Percentiles rank a stretch among this genome's conserved stretches.
These are phyloP conservation scores for Solanum bulbocastanum DNA, from an alignment of 257 asterid genomes.

Conservation along the genomic window DNA sequence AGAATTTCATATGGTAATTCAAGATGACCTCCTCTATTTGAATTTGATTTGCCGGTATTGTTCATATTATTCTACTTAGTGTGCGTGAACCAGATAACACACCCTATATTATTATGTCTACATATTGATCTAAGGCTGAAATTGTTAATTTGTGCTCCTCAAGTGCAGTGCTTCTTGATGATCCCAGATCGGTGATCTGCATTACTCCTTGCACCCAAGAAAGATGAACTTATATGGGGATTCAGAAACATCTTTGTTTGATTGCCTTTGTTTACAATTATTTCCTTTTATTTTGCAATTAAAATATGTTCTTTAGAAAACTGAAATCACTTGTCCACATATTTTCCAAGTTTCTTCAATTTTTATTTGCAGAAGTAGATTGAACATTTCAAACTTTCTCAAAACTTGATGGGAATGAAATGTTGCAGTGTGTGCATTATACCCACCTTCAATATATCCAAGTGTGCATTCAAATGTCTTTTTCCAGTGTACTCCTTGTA, in stretches of 20 bases:
- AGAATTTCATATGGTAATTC: slow-evolving; percentile 67
- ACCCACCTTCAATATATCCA: not conserved
- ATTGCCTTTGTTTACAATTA: not conserved
- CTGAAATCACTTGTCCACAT: not conserved
- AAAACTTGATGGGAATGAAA: not conserved
- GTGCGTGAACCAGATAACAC: not conserved
- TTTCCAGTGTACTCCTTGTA: not conserved
- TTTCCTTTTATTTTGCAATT: not conserved
- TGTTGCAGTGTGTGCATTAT: not conserved
- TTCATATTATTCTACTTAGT: not conserved
- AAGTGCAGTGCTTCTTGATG: not conserved
- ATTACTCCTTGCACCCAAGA: not conserved
- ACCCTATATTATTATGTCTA: not conserved
- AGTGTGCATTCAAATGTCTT: not conserved
- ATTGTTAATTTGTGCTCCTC: not conserved
- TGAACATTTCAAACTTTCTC: not conserved
- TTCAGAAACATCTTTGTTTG: not conserved
- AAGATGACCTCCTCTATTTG: not conserved
- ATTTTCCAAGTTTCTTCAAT: not conserved
- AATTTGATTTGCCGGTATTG: not conserved
- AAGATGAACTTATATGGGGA: not conserved
- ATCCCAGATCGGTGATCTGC: not conserved
- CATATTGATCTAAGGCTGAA: not conserved
- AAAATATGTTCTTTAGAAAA: not conserved
- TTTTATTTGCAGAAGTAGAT: not conserved